phyloP scores from a whole-genome alignment of 2,329 filamentous ascomycete species.

The Ascomycota sp. region DNA sequence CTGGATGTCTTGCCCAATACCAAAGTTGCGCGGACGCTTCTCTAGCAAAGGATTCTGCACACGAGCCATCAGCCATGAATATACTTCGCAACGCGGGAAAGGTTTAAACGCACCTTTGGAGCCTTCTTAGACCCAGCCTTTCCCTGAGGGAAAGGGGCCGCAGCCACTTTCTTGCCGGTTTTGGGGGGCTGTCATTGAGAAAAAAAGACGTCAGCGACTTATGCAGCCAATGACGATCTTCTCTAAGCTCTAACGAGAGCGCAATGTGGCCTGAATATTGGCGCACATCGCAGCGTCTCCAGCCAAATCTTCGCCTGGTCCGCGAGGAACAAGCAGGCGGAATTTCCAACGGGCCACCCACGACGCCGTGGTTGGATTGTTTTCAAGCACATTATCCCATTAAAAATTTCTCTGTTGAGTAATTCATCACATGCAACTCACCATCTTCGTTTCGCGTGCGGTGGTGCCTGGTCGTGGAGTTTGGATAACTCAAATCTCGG shows the following conservation, averaged over 20 bases:
- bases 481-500: slow-evolving; percentile 10
- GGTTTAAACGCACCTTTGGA: slow-evolving; percentile 81
- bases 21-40: slow-evolving; percentile 94
- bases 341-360: slow-evolving; percentile 14
- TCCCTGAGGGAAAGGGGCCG: slow-evolving; percentile 87
- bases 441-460: slow-evolving; percentile 20
- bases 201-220: slow-evolving; percentile 94
- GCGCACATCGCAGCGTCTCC: slow-evolving; percentile 33
- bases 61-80: background rate
- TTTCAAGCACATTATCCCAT: slow-evolving; percentile 14
- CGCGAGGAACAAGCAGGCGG: slow-evolving; percentile 11
- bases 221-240: slow-evolving; percentile 57
- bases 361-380: slow-evolving; percentile 14
- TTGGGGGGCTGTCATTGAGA: slow-evolving; percentile 99
- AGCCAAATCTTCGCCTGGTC: slow-evolving; percentile 42
- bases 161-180: slow-evolving; percentile 89
- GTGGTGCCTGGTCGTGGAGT: slow-evolving; percentile 13
- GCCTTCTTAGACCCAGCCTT: slow-evolving; percentile 89
- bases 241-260: slow-evolving; percentile 82
- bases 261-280: slow-evolving; percentile 30
- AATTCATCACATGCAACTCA: slow-evolving; percentile 15
- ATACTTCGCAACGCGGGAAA: background rate
- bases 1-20: slow-evolving; percentile 98
- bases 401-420: slow-evolving; percentile 19
- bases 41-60: slow-evolving; percentile 92